These are phyloP conservation scores for Verticillium zaregamsianum DNA, from an alignment of 2,329 filamentous ascomycete species.

Conservation along the genomic window DNA sequence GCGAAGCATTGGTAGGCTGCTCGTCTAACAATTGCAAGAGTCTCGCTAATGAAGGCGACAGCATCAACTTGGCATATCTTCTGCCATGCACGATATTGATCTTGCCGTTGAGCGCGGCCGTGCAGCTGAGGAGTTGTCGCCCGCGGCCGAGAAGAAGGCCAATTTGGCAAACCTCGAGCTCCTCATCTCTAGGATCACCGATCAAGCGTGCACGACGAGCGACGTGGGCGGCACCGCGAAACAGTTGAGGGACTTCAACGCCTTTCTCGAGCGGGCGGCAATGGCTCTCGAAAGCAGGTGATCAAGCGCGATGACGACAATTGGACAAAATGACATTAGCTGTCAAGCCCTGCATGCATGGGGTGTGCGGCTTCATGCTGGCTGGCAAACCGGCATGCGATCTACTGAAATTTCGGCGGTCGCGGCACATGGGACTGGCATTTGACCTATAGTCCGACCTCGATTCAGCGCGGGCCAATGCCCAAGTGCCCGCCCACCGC, in stretches of 20 bases:
- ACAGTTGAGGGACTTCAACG: constrained; percentile 58
- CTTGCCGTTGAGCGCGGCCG: constrained; percentile 49
- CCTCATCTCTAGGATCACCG: constrained; percentile 48
- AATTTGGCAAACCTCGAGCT: constrained; percentile 56
- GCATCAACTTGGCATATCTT: constrained; percentile 51
- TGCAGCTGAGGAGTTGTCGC: constrained; percentile 41
- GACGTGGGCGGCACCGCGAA: constrained; percentile 48
- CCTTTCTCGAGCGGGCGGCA: constrained; percentile 58
- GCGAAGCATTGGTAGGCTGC: constrained; percentile 43
- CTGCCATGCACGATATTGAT: constrained; percentile 58
- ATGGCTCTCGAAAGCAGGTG: constrained; percentile 42
- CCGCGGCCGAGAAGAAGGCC: constrained; percentile 41
- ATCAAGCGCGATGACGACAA: background rate
- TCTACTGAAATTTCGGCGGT: background rate
- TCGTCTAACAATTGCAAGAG: background rate
- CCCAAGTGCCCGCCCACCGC: background rate
- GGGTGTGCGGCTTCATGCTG: background rate
- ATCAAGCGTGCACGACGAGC: constrained; percentile 46
- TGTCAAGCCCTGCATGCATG: background rate
- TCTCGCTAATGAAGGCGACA: constrained; percentile 5
- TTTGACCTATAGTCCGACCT: background rate
- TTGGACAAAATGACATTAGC: background rate
- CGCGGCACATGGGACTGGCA: background rate
- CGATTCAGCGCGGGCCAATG: background rate
- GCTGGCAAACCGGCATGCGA: background rate